phyloP scores from a whole-genome alignment of 2,329 filamentous ascomycete species.

The Sarocladium oryzae region DNA sequence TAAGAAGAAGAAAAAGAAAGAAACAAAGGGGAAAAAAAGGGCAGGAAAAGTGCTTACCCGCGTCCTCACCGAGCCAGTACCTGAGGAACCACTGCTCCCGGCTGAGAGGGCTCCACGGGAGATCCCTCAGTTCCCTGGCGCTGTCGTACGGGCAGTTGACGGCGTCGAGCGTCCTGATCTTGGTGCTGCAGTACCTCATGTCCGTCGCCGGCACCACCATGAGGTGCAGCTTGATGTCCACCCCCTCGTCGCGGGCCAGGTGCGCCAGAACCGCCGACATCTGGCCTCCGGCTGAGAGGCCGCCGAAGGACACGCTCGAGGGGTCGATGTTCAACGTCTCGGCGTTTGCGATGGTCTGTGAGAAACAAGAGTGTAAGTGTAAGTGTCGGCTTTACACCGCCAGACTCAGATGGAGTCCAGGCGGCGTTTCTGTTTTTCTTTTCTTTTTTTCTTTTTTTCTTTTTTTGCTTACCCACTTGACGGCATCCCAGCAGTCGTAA shows the following conservation, averaged over 20 bases:
- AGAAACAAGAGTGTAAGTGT: not conserved
- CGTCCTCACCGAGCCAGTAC: constrained; percentile 23
- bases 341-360: constrained; percentile 12
- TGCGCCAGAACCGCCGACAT: constrained; percentile 27
- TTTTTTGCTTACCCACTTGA: constrained; percentile 20
- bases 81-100: constrained; percentile 26
- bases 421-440: too few relatives aligned
- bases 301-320: constrained; percentile 17
- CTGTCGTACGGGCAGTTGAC: constrained; percentile 20
- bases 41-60: constrained; percentile 10
- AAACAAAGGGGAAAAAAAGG: too few relatives aligned
- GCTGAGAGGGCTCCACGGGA: constrained; percentile 22
- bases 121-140: constrained; percentile 17
- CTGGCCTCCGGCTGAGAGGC: constrained; percentile 19
- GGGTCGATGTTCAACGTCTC: constrained; percentile 14
- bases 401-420: not conserved
- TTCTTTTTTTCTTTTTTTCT: too few relatives aligned
- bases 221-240: constrained; percentile 23
- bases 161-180: constrained; percentile 12
- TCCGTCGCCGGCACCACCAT: constrained; percentile 26
- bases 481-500: constrained; percentile 21
- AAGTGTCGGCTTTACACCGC: too few relatives aligned
- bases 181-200: constrained; percentile 22
- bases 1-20: too few relatives aligned
- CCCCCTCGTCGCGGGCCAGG: constrained; percentile 24